phyloP scores from a whole-genome alignment of 805 yeast species.

The Yamadazyma olivae region DNA sequence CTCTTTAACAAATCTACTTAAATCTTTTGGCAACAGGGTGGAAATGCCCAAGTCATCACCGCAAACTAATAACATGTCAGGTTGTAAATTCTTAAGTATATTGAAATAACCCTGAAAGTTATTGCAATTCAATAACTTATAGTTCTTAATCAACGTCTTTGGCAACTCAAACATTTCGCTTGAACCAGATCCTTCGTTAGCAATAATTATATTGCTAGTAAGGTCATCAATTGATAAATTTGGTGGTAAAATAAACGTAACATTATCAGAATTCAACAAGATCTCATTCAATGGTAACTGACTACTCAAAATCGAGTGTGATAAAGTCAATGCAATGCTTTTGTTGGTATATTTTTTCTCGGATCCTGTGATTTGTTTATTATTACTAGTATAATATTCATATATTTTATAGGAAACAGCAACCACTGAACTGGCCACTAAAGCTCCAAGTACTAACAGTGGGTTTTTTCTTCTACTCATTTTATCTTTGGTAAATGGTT shows the following conservation, averaged over 20 bases:
- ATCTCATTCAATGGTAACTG: conserved; percentile 38
- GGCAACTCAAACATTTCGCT: conserved; percentile 16
- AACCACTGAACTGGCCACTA: conserved; percentile 32
- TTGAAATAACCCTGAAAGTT: conserved; percentile 40
- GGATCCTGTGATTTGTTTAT: not conserved
- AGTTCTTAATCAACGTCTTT: conserved; percentile 25
- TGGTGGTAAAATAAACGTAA: conserved; percentile 44
- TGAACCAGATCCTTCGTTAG: not conserved
- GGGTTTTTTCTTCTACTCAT: conserved; percentile 21
- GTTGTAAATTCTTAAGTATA: conserved; percentile 36
- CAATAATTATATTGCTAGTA: conserved; percentile 15
- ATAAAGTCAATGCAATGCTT: conserved; percentile 39
- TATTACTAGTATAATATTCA: conserved; percentile 12
- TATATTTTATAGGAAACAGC: conserved; percentile 33
- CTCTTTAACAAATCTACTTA: conserved; percentile 35
- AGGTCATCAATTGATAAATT: conserved; percentile 39
- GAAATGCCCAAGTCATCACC: conserved; percentile 39
- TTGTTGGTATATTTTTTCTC: conserved; percentile 23
- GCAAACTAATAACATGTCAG: conserved; percentile 40
- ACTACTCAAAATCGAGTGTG: conserved; percentile 37
- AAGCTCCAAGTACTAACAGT: conserved; percentile 27
- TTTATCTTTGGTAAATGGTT: no score
- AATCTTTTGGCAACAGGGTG: conserved; percentile 25
- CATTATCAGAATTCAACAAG: conserved; percentile 33
- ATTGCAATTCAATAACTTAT: conserved; percentile 36